phyloP scores from a whole-genome alignment of 2,329 filamentous ascomycete genomes.

The Talaromyces atroroseus region DNA sequence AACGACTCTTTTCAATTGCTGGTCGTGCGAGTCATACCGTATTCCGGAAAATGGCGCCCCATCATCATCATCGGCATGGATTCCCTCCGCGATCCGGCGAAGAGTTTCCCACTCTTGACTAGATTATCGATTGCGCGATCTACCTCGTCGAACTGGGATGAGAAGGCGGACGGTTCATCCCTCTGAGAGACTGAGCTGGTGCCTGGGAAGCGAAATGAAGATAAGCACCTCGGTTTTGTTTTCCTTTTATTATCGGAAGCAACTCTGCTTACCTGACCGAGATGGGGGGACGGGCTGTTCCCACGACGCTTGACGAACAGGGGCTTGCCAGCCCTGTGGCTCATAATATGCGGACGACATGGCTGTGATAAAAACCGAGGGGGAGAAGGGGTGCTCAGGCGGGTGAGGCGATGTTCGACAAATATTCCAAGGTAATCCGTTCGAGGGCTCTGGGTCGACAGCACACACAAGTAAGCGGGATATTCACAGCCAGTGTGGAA shows the following conservation, averaged over 20 bases:
- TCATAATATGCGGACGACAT: conserved; percentile 64
- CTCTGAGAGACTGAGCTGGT: conserved; percentile 64
- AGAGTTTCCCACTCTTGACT: conserved; percentile 93
- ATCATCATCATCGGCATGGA: conserved; percentile 64
- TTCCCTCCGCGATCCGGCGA: conserved; percentile 69
- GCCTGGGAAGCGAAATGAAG: conserved; percentile 44
- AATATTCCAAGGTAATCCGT: conserved; percentile 11
- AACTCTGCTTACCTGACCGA: conserved; percentile 56
- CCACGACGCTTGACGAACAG: conserved; percentile 62
- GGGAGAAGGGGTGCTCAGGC: neutral
- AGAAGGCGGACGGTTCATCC: conserved; percentile 73
- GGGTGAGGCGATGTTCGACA: conserved; percentile 5
- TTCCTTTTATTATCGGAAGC: neutral
- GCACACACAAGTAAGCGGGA: neutral
- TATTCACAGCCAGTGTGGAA: neutral
- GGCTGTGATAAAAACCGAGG: conserved; percentile 11
- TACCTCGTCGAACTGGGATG: conserved; percentile 90
- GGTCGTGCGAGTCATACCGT: conserved; percentile 47
- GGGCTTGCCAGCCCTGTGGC: conserved; percentile 58
- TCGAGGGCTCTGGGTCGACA: neutral
- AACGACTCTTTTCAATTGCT: neutral
- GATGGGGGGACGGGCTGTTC: conserved; percentile 68
- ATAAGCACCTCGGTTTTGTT: neutral
- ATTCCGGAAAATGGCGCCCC: conserved; percentile 54
- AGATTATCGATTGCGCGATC: conserved; percentile 94